A percentile compares a stretch with the other conserved stretches of the same genome.
Conservation (phyloP, 192 early-diverging fungal species). For the Coemansia sp. region DNA sequence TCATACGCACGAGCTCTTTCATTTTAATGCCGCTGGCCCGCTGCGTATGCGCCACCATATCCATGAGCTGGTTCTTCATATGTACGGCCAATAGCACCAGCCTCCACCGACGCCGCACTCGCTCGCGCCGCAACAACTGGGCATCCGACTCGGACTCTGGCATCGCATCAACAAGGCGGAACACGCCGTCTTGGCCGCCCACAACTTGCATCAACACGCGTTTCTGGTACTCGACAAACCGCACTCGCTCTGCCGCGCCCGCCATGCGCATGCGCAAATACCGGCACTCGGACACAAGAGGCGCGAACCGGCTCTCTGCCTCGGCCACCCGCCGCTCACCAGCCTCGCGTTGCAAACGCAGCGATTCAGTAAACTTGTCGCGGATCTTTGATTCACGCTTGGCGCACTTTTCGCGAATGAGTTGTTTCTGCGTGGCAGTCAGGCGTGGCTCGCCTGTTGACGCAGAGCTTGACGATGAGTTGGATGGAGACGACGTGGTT, state of each 20-base stretch:
- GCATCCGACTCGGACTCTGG: background rate
- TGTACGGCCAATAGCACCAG: constrained; percentile 32
- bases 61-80: constrained; percentile 16
- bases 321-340: background rate
- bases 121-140: constrained; percentile 7
- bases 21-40: constrained; percentile 24
- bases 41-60: constrained; percentile 3
- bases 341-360: constrained; percentile 8
- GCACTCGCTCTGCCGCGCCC: constrained; percentile 14
- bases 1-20: constrained; percentile 13
- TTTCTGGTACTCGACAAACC: constrained; percentile 25
- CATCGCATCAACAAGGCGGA: constrained; percentile 22
- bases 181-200: constrained; percentile 32
- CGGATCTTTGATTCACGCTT: constrained; percentile 5
- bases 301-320: background rate
- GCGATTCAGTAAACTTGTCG: background rate
- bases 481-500: background rate
- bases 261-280: constrained; percentile 32
- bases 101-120: constrained; percentile 20
- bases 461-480: constrained; percentile 12
- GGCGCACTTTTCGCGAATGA: constrained; percentile 22
- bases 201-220: constrained; percentile 22
- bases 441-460: constrained; percentile 24
- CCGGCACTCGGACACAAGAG: constrained; percentile 13
- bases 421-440: constrained; percentile 27